These are phyloP conservation scores for Auricularia auricula-judae DNA, from an alignment of 768 basidiomycete genomes.

Conservation along the genomic window DNA sequence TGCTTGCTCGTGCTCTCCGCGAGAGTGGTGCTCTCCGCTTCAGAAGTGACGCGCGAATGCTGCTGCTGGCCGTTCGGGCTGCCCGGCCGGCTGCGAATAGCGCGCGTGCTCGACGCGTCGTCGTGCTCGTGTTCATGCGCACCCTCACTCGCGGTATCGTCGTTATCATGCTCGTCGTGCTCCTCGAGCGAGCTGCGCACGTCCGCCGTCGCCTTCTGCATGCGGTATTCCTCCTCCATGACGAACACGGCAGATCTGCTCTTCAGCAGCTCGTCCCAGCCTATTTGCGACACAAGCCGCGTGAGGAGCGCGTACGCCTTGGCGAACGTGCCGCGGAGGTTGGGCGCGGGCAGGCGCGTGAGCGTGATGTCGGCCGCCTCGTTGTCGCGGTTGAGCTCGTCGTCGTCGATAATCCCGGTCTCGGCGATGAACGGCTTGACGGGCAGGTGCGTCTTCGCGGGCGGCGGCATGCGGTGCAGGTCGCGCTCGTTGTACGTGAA, in stretches of 20 bases:
- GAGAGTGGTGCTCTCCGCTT: not conserved
- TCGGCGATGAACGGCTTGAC: constrained; percentile 78
- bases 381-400: constrained; percentile 32
- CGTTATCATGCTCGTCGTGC: constrained; percentile 12
- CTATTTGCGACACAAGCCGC: constrained; percentile 84
- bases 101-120: constrained; percentile 3
- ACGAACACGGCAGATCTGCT: constrained; percentile 92
- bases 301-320: constrained; percentile 87
- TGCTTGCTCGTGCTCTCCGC: constrained; percentile 22
- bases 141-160: constrained; percentile 25
- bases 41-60: not conserved
- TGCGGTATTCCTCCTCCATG: constrained; percentile 98
- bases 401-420: constrained; percentile 65
- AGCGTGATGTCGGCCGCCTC: constrained; percentile 84
- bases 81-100: constrained; percentile 11
- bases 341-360: constrained; percentile 88
- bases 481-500: constrained; percentile 98
- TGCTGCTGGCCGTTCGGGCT: constrained; percentile 2
- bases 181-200: constrained; percentile 21
- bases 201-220: constrained; percentile 82
- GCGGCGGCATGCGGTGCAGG: constrained; percentile 71
- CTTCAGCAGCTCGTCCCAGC: constrained; percentile 97
- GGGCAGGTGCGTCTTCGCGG: constrained; percentile 76
- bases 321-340: constrained; percentile 91
- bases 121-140: constrained; percentile 56